phyloP scores from a whole-genome alignment of 495 filamentous ascomycete species.

The Talaromyces proteolyticus region DNA sequence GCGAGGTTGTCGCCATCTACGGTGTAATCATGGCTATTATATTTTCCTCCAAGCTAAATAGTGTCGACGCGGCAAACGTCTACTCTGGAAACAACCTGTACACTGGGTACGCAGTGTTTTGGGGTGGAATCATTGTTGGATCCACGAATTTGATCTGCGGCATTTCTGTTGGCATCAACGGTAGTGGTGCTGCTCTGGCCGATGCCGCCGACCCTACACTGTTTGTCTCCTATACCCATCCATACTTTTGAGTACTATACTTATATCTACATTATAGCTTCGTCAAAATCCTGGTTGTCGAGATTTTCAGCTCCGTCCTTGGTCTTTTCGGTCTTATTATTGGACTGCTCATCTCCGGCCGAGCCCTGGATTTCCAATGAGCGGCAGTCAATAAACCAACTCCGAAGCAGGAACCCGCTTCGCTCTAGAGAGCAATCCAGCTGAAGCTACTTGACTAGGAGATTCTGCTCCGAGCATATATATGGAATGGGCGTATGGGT shows the following conservation, averaged over 20 bases:
- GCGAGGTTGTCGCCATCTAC: constrained; percentile 99
- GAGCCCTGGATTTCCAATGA: constrained; percentile 68
- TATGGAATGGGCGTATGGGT: constrained; percentile 4
- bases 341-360: constrained; percentile 78
- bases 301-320: constrained; percentile 98
- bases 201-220: constrained; percentile 91
- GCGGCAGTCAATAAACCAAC: neutral
- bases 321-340: constrained; percentile 98
- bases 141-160: constrained; percentile 94
- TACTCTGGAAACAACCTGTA: constrained; percentile 73
- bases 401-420: neutral
- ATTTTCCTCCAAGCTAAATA: constrained; percentile 79
- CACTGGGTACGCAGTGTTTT: constrained; percentile 95
- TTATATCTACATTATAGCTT: constrained; percentile 56
- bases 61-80: constrained; percentile 42
- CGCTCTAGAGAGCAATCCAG: neutral
- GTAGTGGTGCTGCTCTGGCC: constrained; percentile 90
- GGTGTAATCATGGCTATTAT: constrained; percentile 99
- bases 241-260: constrained; percentile 8
- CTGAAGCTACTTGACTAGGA: neutral
- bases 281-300: constrained; percentile 97
- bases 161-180: constrained; percentile 96
- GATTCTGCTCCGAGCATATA: neutral
- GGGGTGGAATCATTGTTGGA: constrained; percentile 89
- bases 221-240: constrained; percentile 43